Evolutionary conservation across 2,329 filamentous ascomycete genomes (phyloP), one percentile per base, ranked within the genome.

Genomic region (Botrytis deweyae): DNA sequence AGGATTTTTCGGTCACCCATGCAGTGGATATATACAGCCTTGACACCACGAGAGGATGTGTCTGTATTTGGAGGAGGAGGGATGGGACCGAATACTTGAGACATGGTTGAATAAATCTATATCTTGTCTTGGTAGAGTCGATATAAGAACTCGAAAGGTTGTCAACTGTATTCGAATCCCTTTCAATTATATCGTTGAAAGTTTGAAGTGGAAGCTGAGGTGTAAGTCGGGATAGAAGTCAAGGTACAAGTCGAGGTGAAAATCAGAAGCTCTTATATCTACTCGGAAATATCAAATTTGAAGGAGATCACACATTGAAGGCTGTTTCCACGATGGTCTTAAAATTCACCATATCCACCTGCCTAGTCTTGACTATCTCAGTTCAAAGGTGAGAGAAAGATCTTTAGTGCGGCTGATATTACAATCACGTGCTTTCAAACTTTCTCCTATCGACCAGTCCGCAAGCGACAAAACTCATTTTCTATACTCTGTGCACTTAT

Each of bases 331-430:
- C 12, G 40, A 16, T 14, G 8, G 4, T 61, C 4, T 20, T 22
- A 16, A 22, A 22, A 36, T 6, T 36, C 9, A 38, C 33, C 20
- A 61, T 9, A 20, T 38, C 9, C 20, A 36, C 10, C 20, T 14
- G 8, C 4, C 16, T 3, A 5, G 9, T 8, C 22, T 36, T 59
- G 16, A 36, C 58, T 61, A 22, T 38, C 12, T 25, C 20, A 40
- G 0, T 25, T 62, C 12, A 25, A 62, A 62, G 16, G 2, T 62
- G 36, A 62, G 20, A n/a, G 20, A 7, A 40, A 38, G 12, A 38
- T 2, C 3, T n/a, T 4, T 38, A 61, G 2, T 1, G 14, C 14
- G 1, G 7, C 12, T 0, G 22, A 25, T 25, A 4, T 25, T 14
- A 5, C 2, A 61, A 61, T 10, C 9, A 36, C 5, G 36, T 36